Conservation (phyloP, 2,329 filamentous ascomycete genomes). For the Thermothelomyces thermophilus region DNA sequence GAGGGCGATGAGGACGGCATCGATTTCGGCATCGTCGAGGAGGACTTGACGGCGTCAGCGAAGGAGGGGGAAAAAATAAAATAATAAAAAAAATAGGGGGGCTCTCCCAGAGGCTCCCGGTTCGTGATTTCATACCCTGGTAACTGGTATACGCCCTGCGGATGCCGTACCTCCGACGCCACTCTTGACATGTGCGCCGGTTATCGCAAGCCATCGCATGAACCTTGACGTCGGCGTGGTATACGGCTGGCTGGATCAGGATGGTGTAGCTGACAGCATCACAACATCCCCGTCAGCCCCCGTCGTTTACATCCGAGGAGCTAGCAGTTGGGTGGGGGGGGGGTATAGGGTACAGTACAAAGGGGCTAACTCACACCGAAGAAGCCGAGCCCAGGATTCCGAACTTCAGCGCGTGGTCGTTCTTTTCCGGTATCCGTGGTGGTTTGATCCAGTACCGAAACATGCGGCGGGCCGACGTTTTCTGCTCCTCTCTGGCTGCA, state of each 20-base stretch:
- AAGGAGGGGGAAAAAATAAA: no score
- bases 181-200: conserved; percentile 41
- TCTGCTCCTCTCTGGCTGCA: neutral
- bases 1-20: conserved; percentile 47
- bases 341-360: neutral
- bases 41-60: conserved; percentile 26
- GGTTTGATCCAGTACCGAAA: neutral
- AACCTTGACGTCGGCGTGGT: conserved; percentile 48
- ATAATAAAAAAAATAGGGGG: no score
- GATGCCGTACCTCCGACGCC: conserved; percentile 47
- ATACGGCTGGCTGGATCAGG: conserved; percentile 43
- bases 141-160: conserved; percentile 44
- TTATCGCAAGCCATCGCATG: conserved; percentile 42
- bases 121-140: conserved; percentile 39
- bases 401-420: conserved; percentile 28
- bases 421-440: neutral
- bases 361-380: conserved; percentile 31
- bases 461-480: neutral
- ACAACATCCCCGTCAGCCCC: neutral
- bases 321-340: neutral
- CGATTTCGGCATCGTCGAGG: conserved; percentile 37
- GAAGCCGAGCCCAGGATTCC: conserved; percentile 38
- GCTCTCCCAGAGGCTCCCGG: no score
- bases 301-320: no score
- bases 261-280: conserved; percentile 31